phyloP scores from a whole-genome alignment of 225 moss, liverwort and hornwort species.

The Polytrichum commune region DNA sequence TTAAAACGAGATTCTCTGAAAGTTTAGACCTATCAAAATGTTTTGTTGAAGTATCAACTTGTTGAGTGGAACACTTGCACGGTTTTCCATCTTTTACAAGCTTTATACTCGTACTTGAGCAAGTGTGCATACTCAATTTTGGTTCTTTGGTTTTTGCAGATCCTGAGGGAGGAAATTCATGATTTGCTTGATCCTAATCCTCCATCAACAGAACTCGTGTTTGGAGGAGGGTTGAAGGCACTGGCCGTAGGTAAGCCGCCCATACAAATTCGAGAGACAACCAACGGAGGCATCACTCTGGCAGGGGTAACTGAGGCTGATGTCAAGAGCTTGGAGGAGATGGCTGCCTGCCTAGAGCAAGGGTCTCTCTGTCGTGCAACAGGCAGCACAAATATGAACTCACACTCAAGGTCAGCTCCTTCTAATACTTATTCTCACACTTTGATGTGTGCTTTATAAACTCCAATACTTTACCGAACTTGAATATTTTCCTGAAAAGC shows the following conservation, averaged over 20 bases:
- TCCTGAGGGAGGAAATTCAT: constrained; percentile 93
- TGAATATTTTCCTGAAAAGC: no score
- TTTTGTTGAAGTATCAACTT: no score
- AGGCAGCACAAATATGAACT: constrained; percentile 98
- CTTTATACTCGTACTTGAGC: no score
- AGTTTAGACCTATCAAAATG: no score
- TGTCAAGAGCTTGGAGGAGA: constrained; percentile 76
- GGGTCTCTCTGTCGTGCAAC: constrained; percentile 97
- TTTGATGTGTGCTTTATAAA: neutral
- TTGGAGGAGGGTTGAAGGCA: constrained; percentile 69
- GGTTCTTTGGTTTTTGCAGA: constrained; percentile 31
- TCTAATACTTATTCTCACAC: neutral
- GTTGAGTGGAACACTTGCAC: no score
- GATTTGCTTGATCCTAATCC: constrained; percentile 90
- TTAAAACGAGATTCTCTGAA: no score
- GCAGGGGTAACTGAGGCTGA: constrained; percentile 94
- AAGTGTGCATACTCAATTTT: neutral
- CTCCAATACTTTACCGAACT: no score
- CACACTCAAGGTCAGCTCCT: constrained; percentile 68
- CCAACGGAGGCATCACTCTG: constrained; percentile 80
- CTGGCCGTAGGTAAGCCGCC: constrained; percentile 77
- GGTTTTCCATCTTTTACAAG: no score
- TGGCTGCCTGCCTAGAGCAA: constrained; percentile 88
- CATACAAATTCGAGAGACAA: constrained; percentile 95
- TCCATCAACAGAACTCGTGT: constrained; percentile 67